phyloP scores from a whole-genome alignment of 495 filamentous ascomycete species.

The Hypoxylon crocopeplum region DNA sequence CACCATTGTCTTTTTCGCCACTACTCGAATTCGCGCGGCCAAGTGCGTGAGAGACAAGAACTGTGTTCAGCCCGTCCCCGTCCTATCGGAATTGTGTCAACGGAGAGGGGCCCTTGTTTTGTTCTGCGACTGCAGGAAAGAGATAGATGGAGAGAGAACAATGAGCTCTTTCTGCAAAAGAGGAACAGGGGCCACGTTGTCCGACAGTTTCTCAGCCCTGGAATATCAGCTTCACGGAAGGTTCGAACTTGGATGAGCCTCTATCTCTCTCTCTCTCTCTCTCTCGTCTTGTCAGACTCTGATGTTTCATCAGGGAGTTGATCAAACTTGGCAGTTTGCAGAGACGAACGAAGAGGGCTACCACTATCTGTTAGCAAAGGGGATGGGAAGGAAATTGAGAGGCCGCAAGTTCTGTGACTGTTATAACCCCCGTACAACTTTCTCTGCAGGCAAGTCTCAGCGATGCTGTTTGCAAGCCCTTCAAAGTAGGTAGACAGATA shows the following conservation, averaged over 20 bases:
- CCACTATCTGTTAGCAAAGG: slow-evolving; percentile 16
- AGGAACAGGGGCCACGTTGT: slow-evolving; percentile 32
- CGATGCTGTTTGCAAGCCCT: slow-evolving; percentile 30
- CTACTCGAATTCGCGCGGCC: slow-evolving; percentile 31
- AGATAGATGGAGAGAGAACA: slow-evolving; percentile 28
- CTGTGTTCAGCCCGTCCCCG: slow-evolving; percentile 32
- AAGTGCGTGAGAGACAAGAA: slow-evolving; percentile 36
- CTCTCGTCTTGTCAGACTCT: slow-evolving; percentile 41
- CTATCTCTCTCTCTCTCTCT: slow-evolving; percentile 36
- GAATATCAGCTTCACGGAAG: slow-evolving; percentile 26
- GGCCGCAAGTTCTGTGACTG: slow-evolving; percentile 41
- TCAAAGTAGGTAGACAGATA: slow-evolving; percentile 29
- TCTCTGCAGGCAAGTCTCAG: slow-evolving; percentile 33
- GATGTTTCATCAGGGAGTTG: slow-evolving; percentile 40
- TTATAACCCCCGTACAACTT: slow-evolving; percentile 43
- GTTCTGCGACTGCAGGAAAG: slow-evolving; percentile 30
- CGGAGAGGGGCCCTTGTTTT: slow-evolving; percentile 34
- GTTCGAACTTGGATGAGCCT: slow-evolving; percentile 36
- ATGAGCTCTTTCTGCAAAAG: slow-evolving; percentile 23
- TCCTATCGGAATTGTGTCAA: slow-evolving; percentile 38
- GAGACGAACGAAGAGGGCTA: slow-evolving; percentile 17
- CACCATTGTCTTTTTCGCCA: slow-evolving; percentile 49
- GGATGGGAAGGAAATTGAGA: slow-evolving; percentile 31
- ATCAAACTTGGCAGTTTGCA: slow-evolving; percentile 38
- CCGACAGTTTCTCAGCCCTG: slow-evolving; percentile 28